These are phyloP conservation scores for Aureobasidium sp. DNA, from an alignment of 2,329 filamentous ascomycete species.

Conservation along the genomic window DNA sequence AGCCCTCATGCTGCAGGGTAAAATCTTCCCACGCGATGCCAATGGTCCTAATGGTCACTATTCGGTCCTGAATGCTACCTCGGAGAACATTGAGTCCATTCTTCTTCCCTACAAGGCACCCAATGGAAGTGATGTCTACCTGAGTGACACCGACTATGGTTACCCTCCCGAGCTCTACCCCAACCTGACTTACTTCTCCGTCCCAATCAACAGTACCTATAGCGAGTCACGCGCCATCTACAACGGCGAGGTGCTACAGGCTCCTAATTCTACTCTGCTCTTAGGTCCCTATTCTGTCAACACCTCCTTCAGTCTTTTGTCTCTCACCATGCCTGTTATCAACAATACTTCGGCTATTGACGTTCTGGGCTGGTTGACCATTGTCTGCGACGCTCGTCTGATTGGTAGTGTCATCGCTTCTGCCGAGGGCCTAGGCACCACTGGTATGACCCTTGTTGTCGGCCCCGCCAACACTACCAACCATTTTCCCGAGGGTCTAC, in stretches of 20 bases:
- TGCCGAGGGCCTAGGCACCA: slow-evolving; percentile 61
- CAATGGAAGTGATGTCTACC: slow-evolving; percentile 51
- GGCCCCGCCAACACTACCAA: slow-evolving; percentile 63
- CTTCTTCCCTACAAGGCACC: slow-evolving; percentile 54
- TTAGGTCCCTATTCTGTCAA: slow-evolving; percentile 72
- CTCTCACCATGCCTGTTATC: slow-evolving; percentile 72
- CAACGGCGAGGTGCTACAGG: slow-evolving; percentile 35
- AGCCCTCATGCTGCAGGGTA: slow-evolving; percentile 58
- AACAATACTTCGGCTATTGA: slow-evolving; percentile 55
- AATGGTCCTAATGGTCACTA: slow-evolving; percentile 45
- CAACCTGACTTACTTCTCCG: slow-evolving; percentile 59
- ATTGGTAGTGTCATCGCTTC: slow-evolving; percentile 57
- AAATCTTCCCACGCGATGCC: slow-evolving; percentile 63
- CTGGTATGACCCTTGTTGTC: slow-evolving; percentile 63
- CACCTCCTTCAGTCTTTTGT: slow-evolving; percentile 65
- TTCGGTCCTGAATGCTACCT: slow-evolving; percentile 60
- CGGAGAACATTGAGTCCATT: slow-evolving; percentile 38
- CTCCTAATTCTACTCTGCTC: slow-evolving; percentile 53
- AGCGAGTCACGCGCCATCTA: slow-evolving; percentile 34
- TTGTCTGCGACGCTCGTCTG: slow-evolving; percentile 62
- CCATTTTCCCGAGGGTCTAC: slow-evolving; percentile 32
- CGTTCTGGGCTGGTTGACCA: slow-evolving; percentile 76
- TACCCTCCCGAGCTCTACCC: slow-evolving; percentile 70
- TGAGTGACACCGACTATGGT: slow-evolving; percentile 57
- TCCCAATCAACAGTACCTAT: slow-evolving; percentile 30